Evolutionary conservation across 106 monocot species (phyloP), one percentile per base, ranked within the genome.

Genomic region (Xerophyta viscosa): DNA sequence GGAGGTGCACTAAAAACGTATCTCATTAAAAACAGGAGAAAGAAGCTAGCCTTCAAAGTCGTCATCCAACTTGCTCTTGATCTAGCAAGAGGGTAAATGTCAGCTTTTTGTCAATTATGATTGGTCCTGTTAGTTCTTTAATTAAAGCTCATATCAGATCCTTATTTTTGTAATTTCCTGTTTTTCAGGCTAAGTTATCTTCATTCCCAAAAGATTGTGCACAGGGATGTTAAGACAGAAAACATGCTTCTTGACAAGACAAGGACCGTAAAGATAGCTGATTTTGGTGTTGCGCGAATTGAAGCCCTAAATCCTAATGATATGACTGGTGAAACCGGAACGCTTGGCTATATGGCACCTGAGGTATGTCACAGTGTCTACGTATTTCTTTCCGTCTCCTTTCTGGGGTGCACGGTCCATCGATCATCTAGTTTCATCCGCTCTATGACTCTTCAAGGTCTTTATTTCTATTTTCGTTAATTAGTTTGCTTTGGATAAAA

Each of bases 241-340:
- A 92, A 92, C 37, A 92, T 92, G 92, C 87, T 92, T 61, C 58
- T 92, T 13, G 87, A 92, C 58, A 77, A 79, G 61, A 48, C 73
- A 2, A 71, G 87, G 61, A 80, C 77, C 20, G 79, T 92, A 31
- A 92, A 92, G 68, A 92, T 92, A 58, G 87, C 86, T 15, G 92
- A 87, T 48, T 92, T 92, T 70, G 91, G 91, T 46, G 91, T 92
- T 69, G 91, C 91, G 25, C 81, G 91, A 55, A 64, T 87, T n/a
- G 92, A 86, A 55, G 82, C 82, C 56, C 69, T 65, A 56, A 92
- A 92, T 64, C 92, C 82, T 43, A 86, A 84, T 63, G 92, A 92
- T 48, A 92, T 92, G 92, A 92, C 92, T 3, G 92, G 86, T 12
- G 92, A 92, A 64, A 92, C 91, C 19, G 84, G 84, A 62, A 86